Percentiles rank a stretch among this genome's conserved stretches.
phyloP scores from a whole-genome alignment of 768 basidiomycete genomes.

The Leccinum variicolor region DNA sequence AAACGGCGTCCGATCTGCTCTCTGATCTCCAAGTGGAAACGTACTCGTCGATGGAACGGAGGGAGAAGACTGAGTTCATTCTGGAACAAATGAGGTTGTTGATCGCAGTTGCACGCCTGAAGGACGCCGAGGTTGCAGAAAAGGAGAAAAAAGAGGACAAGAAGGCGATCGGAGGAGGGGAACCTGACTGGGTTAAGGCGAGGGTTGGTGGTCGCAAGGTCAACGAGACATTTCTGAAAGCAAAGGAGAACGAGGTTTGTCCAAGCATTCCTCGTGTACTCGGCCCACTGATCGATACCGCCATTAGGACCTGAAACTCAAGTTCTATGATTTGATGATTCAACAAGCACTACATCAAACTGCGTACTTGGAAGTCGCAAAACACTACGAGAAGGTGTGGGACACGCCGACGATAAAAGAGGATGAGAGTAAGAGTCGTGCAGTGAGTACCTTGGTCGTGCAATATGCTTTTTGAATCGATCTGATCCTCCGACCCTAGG shows the following conservation, averaged over 20 bases:
- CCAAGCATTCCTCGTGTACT: background rate
- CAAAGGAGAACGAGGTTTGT: slow-evolving; percentile 80
- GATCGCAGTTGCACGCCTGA: slow-evolving; percentile 69
- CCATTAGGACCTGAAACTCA: slow-evolving; percentile 88
- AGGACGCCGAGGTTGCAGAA: slow-evolving; percentile 61
- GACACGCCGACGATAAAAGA: slow-evolving; percentile 93
- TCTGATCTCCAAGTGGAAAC: slow-evolving; percentile 98
- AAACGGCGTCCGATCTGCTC: slow-evolving; percentile 87
- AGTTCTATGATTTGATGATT: slow-evolving; percentile 96
- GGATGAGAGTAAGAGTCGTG: slow-evolving; percentile 69
- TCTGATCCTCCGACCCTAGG: slow-evolving; percentile 42
- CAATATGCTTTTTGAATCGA: background rate
- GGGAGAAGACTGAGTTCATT: slow-evolving; percentile 98
- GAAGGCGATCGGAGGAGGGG: slow-evolving; percentile 64
- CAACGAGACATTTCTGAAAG: slow-evolving; percentile 89
- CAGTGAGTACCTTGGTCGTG: slow-evolving; percentile 40
- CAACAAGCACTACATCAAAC: slow-evolving; percentile 84
- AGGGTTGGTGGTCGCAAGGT: slow-evolving; percentile 90
- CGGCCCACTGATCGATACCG: background rate
- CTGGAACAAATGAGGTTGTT: slow-evolving; percentile 95
- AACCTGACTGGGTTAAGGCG: slow-evolving; percentile 91
- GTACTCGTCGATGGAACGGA: slow-evolving; percentile 96
- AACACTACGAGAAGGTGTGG: slow-evolving; percentile 96
- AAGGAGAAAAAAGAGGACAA: slow-evolving; percentile 52
- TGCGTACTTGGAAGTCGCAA: slow-evolving; percentile 89